Conservation (phyloP, 176 grass and related monocot genomes). For the Carex myosuroides region DNA sequence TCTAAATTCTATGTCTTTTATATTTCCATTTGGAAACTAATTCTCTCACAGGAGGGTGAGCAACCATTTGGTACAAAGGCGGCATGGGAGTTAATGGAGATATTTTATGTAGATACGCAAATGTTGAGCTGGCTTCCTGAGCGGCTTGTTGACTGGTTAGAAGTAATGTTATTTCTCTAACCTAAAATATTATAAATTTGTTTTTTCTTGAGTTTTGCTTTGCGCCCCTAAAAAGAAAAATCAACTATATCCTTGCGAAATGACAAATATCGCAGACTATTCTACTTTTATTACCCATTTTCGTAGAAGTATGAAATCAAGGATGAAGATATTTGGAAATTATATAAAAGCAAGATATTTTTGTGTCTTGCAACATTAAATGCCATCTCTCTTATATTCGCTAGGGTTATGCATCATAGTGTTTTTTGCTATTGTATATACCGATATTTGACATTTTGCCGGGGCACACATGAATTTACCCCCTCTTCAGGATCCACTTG, state of each 20-base stretch:
- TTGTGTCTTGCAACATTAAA: neutral
- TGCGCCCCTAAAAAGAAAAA: neutral
- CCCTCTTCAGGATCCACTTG: neutral
- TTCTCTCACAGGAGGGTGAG: conserved; percentile 38
- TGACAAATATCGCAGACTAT: neutral
- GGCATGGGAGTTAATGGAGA: conserved; percentile 92
- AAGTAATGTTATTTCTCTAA: conserved; percentile 58
- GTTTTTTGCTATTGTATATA: neutral
- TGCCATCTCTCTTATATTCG: neutral
- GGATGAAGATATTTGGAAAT: neutral
- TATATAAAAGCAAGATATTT: neutral
- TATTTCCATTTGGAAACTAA: neutral
- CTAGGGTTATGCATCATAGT: neutral
- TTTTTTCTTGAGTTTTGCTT: neutral
- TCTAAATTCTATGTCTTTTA: neutral
- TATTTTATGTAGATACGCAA: conserved; percentile 94
- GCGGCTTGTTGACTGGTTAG: conserved; percentile 96
- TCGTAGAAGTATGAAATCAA: neutral
- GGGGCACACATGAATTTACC: neutral
- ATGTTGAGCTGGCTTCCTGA: conserved; percentile 84
- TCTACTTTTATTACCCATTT: neutral
- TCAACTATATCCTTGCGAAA: neutral
- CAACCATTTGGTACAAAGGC: conserved; percentile 68
- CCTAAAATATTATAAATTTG: neutral
- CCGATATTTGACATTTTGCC: neutral